Percentiles rank a stretch among this genome's conserved stretches.
phyloP scores from a whole-genome alignment of 257 asterid species.

The Solanum corneliomulleri region DNA sequence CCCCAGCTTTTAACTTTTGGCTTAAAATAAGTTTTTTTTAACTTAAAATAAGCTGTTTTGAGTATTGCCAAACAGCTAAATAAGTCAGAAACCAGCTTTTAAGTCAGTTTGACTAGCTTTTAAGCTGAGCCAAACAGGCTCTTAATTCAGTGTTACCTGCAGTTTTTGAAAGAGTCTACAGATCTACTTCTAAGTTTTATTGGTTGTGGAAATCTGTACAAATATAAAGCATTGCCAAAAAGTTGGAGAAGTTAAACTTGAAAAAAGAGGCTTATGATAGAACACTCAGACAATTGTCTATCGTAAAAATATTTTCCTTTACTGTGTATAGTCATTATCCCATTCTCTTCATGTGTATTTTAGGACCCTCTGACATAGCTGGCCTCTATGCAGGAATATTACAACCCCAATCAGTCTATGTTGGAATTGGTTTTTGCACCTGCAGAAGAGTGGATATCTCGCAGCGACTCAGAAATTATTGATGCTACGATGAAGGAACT shows the following conservation, averaged over 20 bases:
- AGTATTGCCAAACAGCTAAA: too few species aligned
- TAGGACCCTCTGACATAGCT: background rate
- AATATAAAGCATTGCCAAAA: background rate
- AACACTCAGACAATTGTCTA: background rate
- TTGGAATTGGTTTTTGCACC: slow-evolving; percentile 96
- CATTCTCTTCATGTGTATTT: background rate
- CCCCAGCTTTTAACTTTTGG: too few species aligned
- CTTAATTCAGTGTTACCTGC: background rate
- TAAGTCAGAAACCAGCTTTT: too few species aligned
- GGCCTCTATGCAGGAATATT: slow-evolving; percentile 62
- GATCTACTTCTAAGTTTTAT: background rate
- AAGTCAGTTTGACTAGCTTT: too few species aligned
- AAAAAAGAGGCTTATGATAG: background rate
- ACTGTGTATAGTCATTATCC: background rate
- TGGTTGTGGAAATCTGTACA: background rate
- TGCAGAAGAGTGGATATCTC: slow-evolving; percentile 92
- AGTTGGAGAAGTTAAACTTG: background rate
- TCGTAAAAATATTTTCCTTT: background rate
- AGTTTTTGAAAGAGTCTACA: background rate
- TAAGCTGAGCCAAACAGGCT: too few species aligned
- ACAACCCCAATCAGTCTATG: slow-evolving; percentile 75
- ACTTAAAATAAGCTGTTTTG: too few species aligned
- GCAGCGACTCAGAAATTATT: slow-evolving; percentile 73
- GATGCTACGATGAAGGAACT: slow-evolving; percentile 98
- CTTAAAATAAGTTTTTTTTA: too few species aligned